Evolutionary conservation across 164 flowering plant species (phyloP), one percentile per base, ranked within the genome.

Genomic region (Piper betle): DNA sequence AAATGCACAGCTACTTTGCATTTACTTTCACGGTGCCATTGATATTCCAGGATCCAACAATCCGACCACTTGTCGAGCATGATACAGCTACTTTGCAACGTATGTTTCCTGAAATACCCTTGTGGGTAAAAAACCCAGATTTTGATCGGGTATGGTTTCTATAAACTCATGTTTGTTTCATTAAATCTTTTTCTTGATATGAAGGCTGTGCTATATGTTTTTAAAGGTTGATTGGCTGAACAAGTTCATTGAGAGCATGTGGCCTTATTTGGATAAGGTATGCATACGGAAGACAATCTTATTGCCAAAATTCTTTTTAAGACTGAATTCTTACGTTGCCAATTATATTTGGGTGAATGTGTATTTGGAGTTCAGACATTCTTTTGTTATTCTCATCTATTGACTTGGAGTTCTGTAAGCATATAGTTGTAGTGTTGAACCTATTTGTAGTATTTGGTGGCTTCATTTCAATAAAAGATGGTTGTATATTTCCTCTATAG

Each of bases 251-350:
- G 83, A 67, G 39, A 37, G 15, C 40, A 88, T 93, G 94, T 93
- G 99, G 99, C 99, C 99, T 71, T 90, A 84, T 66, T 76, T 94
- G 61, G 93, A 94, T 77, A 88, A 80, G 95, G 99, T 90, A 66
- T 59, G 19, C 60, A 42, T 53, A 18, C 60, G 33, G 43, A 33
- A 42, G 20, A 55, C 16, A 37, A 18, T 62, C 61, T 11, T 33
- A 2, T 55, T 12, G 11, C 46, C 3, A 6, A 43, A 17, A 20
- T n/a, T 17, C 37, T 4, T 55, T 39, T 57, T 46, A 46, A 12
- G 10, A 10, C 50, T 46, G 46, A 10, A 6, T 46, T 46, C 12
- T 15, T 9, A 10, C 15, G 3, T 46, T 46, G 15, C 12, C 3
- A 46, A 9, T 12, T 46, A 10, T 10, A 46, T 46, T 46, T 5